phyloP scores from a whole-genome alignment of 2,329 filamentous ascomycete species.

The Colletotrichum phormii region DNA sequence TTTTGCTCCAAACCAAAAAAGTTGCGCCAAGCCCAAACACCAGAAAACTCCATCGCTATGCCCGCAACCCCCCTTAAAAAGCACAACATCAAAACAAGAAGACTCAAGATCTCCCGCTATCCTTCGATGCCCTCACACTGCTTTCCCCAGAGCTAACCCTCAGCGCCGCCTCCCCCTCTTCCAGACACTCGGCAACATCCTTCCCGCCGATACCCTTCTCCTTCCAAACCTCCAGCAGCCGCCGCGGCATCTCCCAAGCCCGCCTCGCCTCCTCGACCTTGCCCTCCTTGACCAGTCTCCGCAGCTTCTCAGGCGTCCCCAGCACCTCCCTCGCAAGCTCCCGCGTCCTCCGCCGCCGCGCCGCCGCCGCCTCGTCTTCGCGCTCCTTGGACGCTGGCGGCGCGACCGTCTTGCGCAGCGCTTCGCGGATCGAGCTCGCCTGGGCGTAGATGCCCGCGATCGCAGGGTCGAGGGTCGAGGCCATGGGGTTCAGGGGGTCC shows the following conservation, averaged over 20 bases:
- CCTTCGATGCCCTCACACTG: conserved; percentile 29
- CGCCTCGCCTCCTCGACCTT: conserved; percentile 69
- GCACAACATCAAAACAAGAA: background rate
- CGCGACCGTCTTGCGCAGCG: conserved; percentile 60
- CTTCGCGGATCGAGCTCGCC: conserved; percentile 65
- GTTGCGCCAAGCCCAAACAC: background rate
- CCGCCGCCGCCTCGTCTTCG: conserved; percentile 47
- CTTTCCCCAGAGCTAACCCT: conserved; percentile 38
- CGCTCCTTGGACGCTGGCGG: conserved; percentile 56
- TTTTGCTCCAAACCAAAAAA: background rate
- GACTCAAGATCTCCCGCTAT: conserved; percentile 34
- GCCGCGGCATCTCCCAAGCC: conserved; percentile 66
- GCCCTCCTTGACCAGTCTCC: conserved; percentile 68
- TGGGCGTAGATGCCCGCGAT: conserved; percentile 79
- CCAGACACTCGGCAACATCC: conserved; percentile 65
- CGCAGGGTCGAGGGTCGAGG: conserved; percentile 77
- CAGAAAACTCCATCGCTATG: conserved; percentile 30
- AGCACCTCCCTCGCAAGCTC: conserved; percentile 73
- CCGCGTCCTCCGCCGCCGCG: conserved; percentile 54
- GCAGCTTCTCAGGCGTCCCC: conserved; percentile 69
- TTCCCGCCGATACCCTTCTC: conserved; percentile 65
- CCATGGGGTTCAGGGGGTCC: conserved; percentile 81
- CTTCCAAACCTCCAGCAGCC: conserved; percentile 64
- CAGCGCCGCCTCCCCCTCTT: conserved; percentile 65
- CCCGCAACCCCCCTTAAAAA: background rate